These are phyloP conservation scores for Aspergillus conjunctus DNA, from an alignment of 495 filamentous ascomycete species.

Conservation along the genomic window DNA sequence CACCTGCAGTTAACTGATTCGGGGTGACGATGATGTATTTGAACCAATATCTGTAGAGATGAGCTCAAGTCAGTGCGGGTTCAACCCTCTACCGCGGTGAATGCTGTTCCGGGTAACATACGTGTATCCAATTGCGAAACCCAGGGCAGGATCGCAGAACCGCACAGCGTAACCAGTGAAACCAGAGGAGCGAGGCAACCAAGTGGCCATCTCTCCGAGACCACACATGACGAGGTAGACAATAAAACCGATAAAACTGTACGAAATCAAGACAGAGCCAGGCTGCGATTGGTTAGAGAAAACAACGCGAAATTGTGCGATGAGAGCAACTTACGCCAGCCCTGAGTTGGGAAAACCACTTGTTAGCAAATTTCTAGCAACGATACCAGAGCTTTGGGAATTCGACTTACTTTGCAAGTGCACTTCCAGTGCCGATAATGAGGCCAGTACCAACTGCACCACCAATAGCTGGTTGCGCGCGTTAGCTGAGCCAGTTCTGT, in stretches of 20 bases:
- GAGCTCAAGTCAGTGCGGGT: slow-evolving; percentile 6
- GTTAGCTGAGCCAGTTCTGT: neutral
- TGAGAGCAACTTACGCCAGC: slow-evolving; percentile 40
- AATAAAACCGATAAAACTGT: slow-evolving; percentile 59
- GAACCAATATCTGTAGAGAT: slow-evolving; percentile 52
- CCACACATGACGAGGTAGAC: slow-evolving; percentile 68
- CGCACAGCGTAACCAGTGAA: slow-evolving; percentile 65
- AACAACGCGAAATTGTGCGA: neutral
- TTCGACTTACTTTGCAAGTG: slow-evolving; percentile 55
- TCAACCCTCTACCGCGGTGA: neutral
- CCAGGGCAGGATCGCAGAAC: slow-evolving; percentile 66
- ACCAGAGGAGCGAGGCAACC: slow-evolving; percentile 61
- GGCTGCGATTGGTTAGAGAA: slow-evolving; percentile 50
- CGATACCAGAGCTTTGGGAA: neutral
- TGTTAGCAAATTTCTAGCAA: slow-evolving; percentile 11
- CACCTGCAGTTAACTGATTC: slow-evolving; percentile 79
- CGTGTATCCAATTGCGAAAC: slow-evolving; percentile 69
- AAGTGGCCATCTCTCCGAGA: slow-evolving; percentile 70
- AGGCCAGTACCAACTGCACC: slow-evolving; percentile 81
- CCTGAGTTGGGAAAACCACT: slow-evolving; percentile 22
- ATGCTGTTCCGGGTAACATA: slow-evolving; percentile 23
- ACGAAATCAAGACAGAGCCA: slow-evolving; percentile 71
- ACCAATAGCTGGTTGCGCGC: slow-evolving; percentile 64
- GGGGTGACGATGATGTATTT: slow-evolving; percentile 76
- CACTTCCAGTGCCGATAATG: slow-evolving; percentile 66